Evolutionary conservation across 2,329 filamentous ascomycete genomes (phyloP), one percentile per base, ranked within the genome.

Genomic region (Lasiodiplodia citricola): DNA sequence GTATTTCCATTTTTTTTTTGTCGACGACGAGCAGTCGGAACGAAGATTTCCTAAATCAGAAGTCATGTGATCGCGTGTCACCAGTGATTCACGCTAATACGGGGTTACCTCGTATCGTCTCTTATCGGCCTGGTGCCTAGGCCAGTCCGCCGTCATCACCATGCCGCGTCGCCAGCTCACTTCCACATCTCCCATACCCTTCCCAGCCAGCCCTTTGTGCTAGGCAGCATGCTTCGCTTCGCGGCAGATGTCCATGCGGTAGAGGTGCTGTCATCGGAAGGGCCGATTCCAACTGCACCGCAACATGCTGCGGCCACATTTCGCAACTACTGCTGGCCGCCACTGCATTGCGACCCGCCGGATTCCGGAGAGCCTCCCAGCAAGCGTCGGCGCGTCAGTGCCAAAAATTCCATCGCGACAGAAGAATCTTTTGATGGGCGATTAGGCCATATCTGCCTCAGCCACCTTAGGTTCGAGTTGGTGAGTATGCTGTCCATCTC

Each of bases 251-350:
- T 64, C 1, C 44, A 52, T 13, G n/a, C 47, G 1, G 60, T 52
- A 6, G 44, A 64, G 23, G n/a, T 52, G 13, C 16, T 38, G 13
- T 38, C n/a, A 8, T 14, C 21, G 13, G 60, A 31, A 8, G 18
- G 37, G 44, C 28, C 5, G n/a, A 14, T 21, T 14, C 38, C 47
- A 8, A 14, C 47, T 64, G 10, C 47, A 21, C 14, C 44, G 5
- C 28, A 31, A 8, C 14, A 31, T 35, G 44, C 47, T 38, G 60
- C 60, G 23, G 60, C 60, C 18, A 52, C 28, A 25, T 52, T 64
- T 28, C 31, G 31, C 25, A 28, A 52, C 25, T 64, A 64, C 21
- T 64, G 60, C 44, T 64, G 60, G 44, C 60, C 60, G 60, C 47
- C 47, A 52, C 60, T 31, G 28, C 44, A 38, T 35, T 4, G 5